phyloP scores from a whole-genome alignment of 2,329 filamentous ascomycete species.

The Calonectria pseudoturangicola region DNA sequence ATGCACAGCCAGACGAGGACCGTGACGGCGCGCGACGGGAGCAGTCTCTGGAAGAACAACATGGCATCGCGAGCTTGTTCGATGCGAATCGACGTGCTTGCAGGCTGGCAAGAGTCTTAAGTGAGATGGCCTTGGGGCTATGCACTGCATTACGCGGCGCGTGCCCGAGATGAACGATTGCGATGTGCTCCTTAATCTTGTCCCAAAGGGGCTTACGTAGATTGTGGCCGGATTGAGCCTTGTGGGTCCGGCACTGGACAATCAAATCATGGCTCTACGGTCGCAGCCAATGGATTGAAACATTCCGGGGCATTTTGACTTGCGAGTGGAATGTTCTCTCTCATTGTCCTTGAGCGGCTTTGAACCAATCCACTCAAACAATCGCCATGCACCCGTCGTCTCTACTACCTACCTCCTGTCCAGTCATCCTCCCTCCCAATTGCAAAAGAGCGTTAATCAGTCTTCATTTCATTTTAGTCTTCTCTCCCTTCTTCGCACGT shows the following conservation, averaged over 20 bases:
- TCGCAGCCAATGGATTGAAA: not conserved
- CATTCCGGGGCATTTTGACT: no score
- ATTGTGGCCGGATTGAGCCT: not conserved
- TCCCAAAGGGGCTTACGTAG: constrained; percentile 1
- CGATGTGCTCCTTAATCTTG: constrained; percentile 17
- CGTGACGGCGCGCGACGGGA: constrained; percentile 8
- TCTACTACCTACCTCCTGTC: no score
- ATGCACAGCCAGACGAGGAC: constrained; percentile 22
- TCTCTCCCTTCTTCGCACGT: no score
- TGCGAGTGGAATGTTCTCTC: not conserved
- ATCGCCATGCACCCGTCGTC: no score
- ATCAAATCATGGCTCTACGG: not conserved
- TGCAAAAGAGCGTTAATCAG: no score
- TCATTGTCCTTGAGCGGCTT: no score
- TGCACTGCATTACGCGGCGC: constrained; percentile 6
- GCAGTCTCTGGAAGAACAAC: not conserved
- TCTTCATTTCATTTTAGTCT: no score
- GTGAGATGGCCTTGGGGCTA: not conserved
- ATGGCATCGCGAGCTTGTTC: not conserved
- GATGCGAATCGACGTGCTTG: not conserved
- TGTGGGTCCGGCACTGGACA: not conserved
- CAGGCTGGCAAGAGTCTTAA: not conserved
- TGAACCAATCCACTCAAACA: no score
- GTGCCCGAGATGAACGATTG: not conserved
- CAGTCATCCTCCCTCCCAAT: no score